phyloP scores from a whole-genome alignment of 83 land plant genomes.

The Thuja plicata region DNA sequence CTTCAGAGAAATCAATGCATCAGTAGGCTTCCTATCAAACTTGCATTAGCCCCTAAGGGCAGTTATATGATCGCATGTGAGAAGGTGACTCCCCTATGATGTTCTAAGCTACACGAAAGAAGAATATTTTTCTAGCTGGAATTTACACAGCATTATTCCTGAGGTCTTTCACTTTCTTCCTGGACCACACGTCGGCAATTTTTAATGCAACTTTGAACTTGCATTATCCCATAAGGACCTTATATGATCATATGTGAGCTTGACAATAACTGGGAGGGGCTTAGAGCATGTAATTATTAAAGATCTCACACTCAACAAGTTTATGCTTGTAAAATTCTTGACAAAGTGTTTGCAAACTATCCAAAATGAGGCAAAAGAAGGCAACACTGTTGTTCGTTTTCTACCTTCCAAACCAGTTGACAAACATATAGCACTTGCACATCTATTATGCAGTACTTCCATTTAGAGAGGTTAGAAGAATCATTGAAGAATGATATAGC shows the following conservation, averaged over 20 bases:
- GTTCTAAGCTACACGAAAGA: too few species aligned
- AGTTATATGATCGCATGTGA: not conserved
- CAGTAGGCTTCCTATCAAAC: not conserved
- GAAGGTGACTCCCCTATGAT: not conserved
- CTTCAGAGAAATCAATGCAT: not conserved
- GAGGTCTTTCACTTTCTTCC: not conserved
- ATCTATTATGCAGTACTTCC: slow-evolving; percentile 76
- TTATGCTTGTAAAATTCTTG: not conserved
- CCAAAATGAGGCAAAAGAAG: slow-evolving; percentile 51
- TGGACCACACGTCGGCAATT: not conserved
- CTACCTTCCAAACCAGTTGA: not conserved
- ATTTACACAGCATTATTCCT: not conserved
- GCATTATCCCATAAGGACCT: not conserved
- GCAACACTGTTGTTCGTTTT: not conserved
- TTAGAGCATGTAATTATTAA: not conserved
- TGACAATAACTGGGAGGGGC: not conserved
- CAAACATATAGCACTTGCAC: slow-evolving; percentile 36
- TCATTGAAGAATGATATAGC: slow-evolving; percentile 73
- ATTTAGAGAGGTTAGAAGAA: slow-evolving; percentile 86
- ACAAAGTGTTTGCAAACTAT: not conserved
- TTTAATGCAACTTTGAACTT: not conserved
- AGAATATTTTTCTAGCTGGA: too few species aligned
- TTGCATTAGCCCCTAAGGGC: not conserved
- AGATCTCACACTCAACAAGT: not conserved
- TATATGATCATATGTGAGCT: not conserved